Conservation (phyloP, 495 filamentous ascomycete genomes). For the Tuber aestivum region DNA sequence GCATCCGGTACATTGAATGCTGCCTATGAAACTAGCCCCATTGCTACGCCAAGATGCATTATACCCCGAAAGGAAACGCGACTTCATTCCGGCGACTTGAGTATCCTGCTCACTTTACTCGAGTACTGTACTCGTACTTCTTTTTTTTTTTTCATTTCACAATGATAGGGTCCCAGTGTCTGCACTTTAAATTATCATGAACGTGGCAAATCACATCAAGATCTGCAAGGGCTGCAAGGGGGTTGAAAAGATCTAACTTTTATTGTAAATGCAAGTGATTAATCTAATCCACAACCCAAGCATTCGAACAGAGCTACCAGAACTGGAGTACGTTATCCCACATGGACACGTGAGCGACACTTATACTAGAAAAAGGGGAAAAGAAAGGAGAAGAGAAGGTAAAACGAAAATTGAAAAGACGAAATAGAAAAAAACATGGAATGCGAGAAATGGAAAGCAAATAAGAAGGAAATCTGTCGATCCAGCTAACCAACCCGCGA, state of each 20-base stretch:
- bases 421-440: neutral
- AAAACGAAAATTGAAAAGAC: neutral
- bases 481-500: neutral
- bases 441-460: neutral
- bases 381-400: neutral
- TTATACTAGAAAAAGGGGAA: neutral
- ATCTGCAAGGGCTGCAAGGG: neutral
- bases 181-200: neutral
- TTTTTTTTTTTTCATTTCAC: neutral
- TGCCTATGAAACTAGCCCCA: too few relatives aligned
- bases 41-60: too few relatives aligned
- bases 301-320: neutral
- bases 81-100: too few relatives aligned
- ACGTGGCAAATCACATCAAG: neutral
- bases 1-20: too few relatives aligned
- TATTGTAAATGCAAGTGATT: neutral
- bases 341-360: neutral
- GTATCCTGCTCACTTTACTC: neutral
- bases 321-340: neutral
- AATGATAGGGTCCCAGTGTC: neutral
- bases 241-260: neutral
- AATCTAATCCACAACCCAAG: neutral
- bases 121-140: neutral
- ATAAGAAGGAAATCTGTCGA: neutral
- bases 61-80: too few relatives aligned